These are phyloP conservation scores for Fusarium lateritium DNA, from an alignment of 2,329 filamentous ascomycete genomes.

Conservation along the genomic window DNA sequence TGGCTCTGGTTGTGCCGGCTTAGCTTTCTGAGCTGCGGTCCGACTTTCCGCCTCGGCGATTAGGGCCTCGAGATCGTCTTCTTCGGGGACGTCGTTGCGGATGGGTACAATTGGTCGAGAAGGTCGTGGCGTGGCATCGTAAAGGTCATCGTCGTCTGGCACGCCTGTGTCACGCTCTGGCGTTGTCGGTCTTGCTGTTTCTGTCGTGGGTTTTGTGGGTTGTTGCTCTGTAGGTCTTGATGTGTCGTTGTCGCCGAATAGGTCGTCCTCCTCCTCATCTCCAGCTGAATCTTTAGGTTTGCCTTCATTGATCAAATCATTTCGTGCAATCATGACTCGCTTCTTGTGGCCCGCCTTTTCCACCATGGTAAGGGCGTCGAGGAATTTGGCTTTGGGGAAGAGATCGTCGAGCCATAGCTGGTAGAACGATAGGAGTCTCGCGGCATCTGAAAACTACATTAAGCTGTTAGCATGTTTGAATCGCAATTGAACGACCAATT, in stretches of 20 bases:
- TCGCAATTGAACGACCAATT: neutral
- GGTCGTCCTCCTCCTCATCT: conserved; percentile 49
- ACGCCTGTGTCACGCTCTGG: conserved; percentile 46
- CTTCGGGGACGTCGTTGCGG: conserved; percentile 54
- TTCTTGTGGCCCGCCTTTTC: conserved; percentile 94
- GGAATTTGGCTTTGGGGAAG: conserved; percentile 94
- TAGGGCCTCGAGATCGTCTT: conserved; percentile 68
- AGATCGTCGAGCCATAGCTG: conserved; percentile 97
- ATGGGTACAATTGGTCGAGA: conserved; percentile 43
- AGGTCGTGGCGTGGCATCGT: conserved; percentile 65
- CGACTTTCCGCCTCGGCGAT: conserved; percentile 64
- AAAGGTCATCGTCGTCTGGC: conserved; percentile 67
- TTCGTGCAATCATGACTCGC: conserved; percentile 79
- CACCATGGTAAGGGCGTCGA: conserved; percentile 89
- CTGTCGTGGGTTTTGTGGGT: conserved; percentile 58
- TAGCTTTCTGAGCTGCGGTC: conserved; percentile 31
- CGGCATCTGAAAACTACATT: conserved; percentile 83
- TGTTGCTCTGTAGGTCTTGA: conserved; percentile 4
- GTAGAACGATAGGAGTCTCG: conserved; percentile 88
- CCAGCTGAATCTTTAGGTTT: conserved; percentile 64
- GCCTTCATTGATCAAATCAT: conserved; percentile 86
- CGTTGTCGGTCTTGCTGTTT: conserved; percentile 49
- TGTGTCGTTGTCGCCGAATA: conserved; percentile 47
- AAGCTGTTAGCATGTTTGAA: neutral
- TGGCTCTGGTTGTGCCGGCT: conserved; percentile 19